These are phyloP conservation scores for Myrica gale DNA, from an alignment of 306 rosid genomes.

Conservation along the genomic window DNA sequence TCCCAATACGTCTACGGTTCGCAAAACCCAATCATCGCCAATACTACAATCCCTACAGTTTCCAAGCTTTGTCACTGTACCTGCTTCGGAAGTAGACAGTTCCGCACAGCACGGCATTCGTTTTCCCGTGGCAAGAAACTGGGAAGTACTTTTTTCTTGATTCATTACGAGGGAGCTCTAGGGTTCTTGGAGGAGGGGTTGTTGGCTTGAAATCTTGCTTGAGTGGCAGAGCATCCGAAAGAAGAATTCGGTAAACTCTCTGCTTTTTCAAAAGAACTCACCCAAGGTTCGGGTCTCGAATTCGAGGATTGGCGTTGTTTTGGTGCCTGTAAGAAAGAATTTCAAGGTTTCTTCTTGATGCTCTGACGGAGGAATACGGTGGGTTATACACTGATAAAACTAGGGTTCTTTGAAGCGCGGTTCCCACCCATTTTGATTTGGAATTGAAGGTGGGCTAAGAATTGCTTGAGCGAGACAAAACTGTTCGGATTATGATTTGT, in stretches of 20 bases:
- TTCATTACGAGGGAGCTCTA: slow-evolving; percentile 3
- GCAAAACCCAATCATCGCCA: neutral
- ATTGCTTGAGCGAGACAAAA: neutral
- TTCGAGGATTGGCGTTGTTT: neutral
- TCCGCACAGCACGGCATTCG: neutral
- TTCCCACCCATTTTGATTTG: neutral
- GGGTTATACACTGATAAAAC: neutral
- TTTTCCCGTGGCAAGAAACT: too few species aligned
- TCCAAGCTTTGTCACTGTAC: neutral
- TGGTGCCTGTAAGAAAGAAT: neutral
- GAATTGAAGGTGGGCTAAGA: neutral
- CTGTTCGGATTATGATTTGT: neutral
- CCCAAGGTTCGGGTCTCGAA: neutral
- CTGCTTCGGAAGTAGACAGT: neutral
- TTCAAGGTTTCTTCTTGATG: neutral
- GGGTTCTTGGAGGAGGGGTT: neutral
- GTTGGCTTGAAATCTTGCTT: neutral
- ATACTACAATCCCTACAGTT: neutral
- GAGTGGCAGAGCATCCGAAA: neutral
- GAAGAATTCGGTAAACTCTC: neutral
- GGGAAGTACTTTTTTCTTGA: neutral
- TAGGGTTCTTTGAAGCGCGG: slow-evolving; percentile 1
- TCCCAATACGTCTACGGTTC: neutral
- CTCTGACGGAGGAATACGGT: neutral
- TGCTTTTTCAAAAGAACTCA: neutral